A percentile compares a stretch with the other conserved stretches of the same genome.
Evolutionary conservation across 768 basidiomycete genomes (phyloP).

Genomic region (Harrya chromipes): DNA sequence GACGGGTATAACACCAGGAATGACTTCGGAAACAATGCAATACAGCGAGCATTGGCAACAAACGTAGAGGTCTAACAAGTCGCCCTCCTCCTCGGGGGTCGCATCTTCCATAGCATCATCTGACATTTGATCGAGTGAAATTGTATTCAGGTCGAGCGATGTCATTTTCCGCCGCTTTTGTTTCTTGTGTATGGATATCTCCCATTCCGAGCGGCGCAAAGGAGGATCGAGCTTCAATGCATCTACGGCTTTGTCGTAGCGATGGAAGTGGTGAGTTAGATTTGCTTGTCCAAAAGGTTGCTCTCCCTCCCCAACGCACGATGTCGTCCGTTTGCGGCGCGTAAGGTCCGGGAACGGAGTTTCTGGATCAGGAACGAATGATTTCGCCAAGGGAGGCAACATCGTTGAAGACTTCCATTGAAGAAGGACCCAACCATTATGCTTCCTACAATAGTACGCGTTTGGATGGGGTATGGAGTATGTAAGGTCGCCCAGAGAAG

Average conservation of each 20-base stretch:
- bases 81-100: slow-evolving; percentile 41
- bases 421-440: slow-evolving; percentile 81
- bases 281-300: slow-evolving; percentile 47
- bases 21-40: slow-evolving; percentile 63
- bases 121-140: slow-evolving; percentile 19
- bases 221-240: slow-evolving; percentile 65
- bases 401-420: slow-evolving; percentile 63
- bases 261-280: slow-evolving; percentile 80
- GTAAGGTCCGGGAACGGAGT: slow-evolving; percentile 53
- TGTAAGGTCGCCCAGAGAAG: slow-evolving; percentile 62
- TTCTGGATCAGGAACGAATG: slow-evolving; percentile 42
- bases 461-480: slow-evolving; percentile 76
- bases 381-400: slow-evolving; percentile 56
- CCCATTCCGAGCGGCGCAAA: slow-evolving; percentile 58
- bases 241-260: slow-evolving; percentile 67
- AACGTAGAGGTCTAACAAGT: slow-evolving; percentile 70
- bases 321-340: slow-evolving; percentile 44
- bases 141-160: slow-evolving; percentile 33
- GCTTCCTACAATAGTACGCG: slow-evolving; percentile 78
- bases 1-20: slow-evolving; percentile 70
- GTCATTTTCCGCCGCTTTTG: slow-evolving; percentile 53
- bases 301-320: slow-evolving; percentile 54
- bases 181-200: slow-evolving; percentile 46
- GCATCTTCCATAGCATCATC: slow-evolving; percentile 34
- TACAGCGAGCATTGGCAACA: slow-evolving; percentile 84